Evolutionary conservation across 768 basidiomycete species (phyloP), one percentile per base, ranked within the genome.

Genomic region (Mycena metata): DNA sequence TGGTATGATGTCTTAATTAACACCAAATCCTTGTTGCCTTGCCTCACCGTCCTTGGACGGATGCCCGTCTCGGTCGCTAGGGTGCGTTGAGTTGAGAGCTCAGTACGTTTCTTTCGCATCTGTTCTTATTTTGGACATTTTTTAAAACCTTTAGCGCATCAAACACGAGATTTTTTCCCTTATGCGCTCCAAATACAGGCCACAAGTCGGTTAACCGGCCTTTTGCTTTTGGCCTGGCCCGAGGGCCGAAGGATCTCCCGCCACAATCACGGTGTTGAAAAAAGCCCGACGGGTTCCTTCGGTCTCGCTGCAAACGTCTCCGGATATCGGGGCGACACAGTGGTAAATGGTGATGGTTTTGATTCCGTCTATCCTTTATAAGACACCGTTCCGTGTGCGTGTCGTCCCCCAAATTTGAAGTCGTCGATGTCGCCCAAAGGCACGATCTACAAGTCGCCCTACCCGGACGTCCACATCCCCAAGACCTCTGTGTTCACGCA

Each of bases 401-500:
- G 42, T 45, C 35, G 10, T 30, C 36, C 36, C 4, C n/a, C 35
- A 4, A 39, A 15, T 10, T 39, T 39, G n/a, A n/a, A n/a, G n/a
- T n/a, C n/a, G n/a, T 15, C 39, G 39, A 75, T 75, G 74, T 46
- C 74, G 42, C 65, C 71, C 60, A 39, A 39, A 39, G 39, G 39
- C 39, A 35, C 23, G 30, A 75, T 82, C 50, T 81, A 82, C 72
- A 72, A n/a, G 15, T 81, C 81, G 19, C 61, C 61, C 10, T 55
- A 61, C 23, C 74, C 78, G 19, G 59, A 73, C 30, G 59, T 77
- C 23, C 49, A 64, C 15, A 69, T 81, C 41, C 74, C 74, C 21
- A 41, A 74, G 15, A 71, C 73, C 35, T 82, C 80, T 11, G 69
- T 81, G 47, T 80, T 78, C 64, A 77, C 79, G 5, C 73, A 73